Evolutionary conservation across 352 stramenopile species (phyloP).

Genomic region (Pythium aristosporum): DNA sequence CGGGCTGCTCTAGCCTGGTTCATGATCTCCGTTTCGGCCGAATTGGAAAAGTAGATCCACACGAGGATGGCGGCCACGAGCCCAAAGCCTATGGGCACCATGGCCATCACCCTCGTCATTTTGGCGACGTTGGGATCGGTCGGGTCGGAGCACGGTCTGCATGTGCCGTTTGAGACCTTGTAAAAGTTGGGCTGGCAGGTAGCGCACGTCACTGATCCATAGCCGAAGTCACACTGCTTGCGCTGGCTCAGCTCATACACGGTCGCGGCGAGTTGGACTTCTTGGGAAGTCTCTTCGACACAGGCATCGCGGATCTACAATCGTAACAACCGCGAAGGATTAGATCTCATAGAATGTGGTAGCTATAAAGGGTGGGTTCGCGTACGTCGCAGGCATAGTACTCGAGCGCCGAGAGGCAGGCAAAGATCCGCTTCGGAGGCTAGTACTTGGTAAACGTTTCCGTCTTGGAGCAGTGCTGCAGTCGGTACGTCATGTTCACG

Average conservation of each 20-base stretch:
- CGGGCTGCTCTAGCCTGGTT: constrained; percentile 50
- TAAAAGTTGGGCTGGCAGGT: constrained; percentile 48
- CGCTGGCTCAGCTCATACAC: constrained; percentile 7
- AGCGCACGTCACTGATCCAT: constrained; percentile 49
- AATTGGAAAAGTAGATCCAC: constrained; percentile 47
- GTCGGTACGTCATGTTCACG: constrained; percentile 30
- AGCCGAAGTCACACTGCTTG: constrained; percentile 47
- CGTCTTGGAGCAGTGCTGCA: constrained; percentile 43
- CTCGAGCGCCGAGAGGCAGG: constrained; percentile 54
- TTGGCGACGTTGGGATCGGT: constrained; percentile 36
- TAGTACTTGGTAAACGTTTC: constrained; percentile 50
- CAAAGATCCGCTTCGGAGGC: constrained; percentile 57
- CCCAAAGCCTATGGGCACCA: constrained; percentile 39
- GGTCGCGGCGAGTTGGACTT: neutral
- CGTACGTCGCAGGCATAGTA: constrained; percentile 43
- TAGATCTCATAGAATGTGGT: neutral
- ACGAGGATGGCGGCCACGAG: constrained; percentile 37
- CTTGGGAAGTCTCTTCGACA: neutral
- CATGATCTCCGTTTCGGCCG: constrained; percentile 47
- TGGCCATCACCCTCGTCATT: constrained; percentile 38
- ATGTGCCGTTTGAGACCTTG: constrained; percentile 57
- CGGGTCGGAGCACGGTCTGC: constrained; percentile 52
- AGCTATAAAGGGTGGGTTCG: neutral
- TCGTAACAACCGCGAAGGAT: neutral
- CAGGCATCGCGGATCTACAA: constrained; percentile 24